Conservation (phyloP, 805 yeast genomes). For the Geotrichum ghanense region DNA sequence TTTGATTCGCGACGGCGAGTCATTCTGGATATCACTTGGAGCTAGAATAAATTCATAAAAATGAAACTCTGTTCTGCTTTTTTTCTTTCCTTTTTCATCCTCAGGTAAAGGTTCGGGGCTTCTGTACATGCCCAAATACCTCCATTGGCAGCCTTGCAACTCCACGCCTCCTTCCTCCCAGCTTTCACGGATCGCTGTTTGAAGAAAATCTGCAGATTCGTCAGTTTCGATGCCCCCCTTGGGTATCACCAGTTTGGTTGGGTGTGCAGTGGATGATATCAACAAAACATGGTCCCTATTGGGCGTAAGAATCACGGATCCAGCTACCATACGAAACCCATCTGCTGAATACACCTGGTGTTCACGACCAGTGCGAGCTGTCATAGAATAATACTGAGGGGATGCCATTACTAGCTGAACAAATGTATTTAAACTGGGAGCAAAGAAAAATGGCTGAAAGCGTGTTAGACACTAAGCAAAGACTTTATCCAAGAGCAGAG, state of each 20-base stretch:
- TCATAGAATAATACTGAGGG: constrained; percentile 17
- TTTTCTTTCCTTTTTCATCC: constrained; percentile 22
- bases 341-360: constrained; percentile 20
- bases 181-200: constrained; percentile 72
- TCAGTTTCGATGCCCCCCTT: constrained; percentile 93
- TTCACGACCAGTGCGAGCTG: constrained; percentile 27
- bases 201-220: constrained; percentile 35
- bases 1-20: constrained; percentile 40
- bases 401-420: too few relatives aligned
- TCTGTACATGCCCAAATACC: constrained; percentile 58
- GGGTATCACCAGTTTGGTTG: constrained; percentile 76
- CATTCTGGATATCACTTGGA: too few relatives aligned
- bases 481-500: too few relatives aligned
- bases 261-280: constrained; percentile 63
- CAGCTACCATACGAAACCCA: constrained; percentile 69
- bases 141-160: constrained; percentile 47
- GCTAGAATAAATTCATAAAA: constrained; percentile 69
- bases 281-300: constrained; percentile 55
- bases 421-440: too few relatives aligned
- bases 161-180: constrained; percentile 97
- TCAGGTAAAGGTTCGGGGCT: constrained; percentile 35
- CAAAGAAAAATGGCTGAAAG: too few relatives aligned
- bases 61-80: constrained; percentile 80
- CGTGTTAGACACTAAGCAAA: too few relatives aligned
- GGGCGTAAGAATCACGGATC: constrained; percentile 64